Percentiles rank a stretch among this genome's conserved stretches.
phyloP scores from a whole-genome alignment of 2,329 filamentous ascomycete species.

The Colletotrichum tamarilloi region DNA sequence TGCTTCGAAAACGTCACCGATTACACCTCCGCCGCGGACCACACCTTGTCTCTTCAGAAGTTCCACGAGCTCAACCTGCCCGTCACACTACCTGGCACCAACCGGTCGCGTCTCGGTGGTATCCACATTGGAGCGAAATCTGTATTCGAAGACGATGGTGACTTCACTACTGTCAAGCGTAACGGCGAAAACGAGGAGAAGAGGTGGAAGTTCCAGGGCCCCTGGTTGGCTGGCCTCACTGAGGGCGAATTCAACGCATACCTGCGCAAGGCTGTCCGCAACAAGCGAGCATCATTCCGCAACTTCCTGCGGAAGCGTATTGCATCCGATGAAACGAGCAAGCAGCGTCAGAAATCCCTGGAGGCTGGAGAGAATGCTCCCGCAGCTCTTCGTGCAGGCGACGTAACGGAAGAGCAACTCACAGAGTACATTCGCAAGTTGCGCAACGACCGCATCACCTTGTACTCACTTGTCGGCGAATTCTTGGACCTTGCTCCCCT shows the following conservation, averaged over 20 bases:
- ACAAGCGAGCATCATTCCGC: slow-evolving; percentile 65
- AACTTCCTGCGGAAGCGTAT: slow-evolving; percentile 61
- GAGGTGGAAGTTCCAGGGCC: slow-evolving; percentile 75
- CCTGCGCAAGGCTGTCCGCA: slow-evolving; percentile 63
- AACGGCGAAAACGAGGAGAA: slow-evolving; percentile 46
- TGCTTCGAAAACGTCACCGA: slow-evolving; percentile 90
- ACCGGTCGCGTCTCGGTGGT: slow-evolving; percentile 24
- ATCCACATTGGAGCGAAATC: slow-evolving; percentile 52
- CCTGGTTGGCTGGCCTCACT: slow-evolving; percentile 73
- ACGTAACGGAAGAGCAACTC: slow-evolving; percentile 64
- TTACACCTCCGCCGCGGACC: slow-evolving; percentile 84
- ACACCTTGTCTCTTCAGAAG: slow-evolving; percentile 83
- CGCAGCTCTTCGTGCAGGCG: slow-evolving; percentile 43
- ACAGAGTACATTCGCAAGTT: slow-evolving; percentile 63
- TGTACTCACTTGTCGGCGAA: slow-evolving; percentile 66
- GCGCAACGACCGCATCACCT: slow-evolving; percentile 59
- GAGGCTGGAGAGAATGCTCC: slow-evolving; percentile 50
- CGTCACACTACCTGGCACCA: slow-evolving; percentile 63
- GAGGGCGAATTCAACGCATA: slow-evolving; percentile 70
- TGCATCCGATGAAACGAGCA: slow-evolving; percentile 56
- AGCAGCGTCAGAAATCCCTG: slow-evolving; percentile 49
- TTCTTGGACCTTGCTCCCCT: slow-evolving; percentile 73
- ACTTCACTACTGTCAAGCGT: slow-evolving; percentile 58
- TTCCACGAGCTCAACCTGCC: slow-evolving; percentile 85
- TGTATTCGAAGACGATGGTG: slow-evolving; percentile 69